Conservation (phyloP, 1,284 basidiomycete species). For the Cryptococcus sp. region DNA sequence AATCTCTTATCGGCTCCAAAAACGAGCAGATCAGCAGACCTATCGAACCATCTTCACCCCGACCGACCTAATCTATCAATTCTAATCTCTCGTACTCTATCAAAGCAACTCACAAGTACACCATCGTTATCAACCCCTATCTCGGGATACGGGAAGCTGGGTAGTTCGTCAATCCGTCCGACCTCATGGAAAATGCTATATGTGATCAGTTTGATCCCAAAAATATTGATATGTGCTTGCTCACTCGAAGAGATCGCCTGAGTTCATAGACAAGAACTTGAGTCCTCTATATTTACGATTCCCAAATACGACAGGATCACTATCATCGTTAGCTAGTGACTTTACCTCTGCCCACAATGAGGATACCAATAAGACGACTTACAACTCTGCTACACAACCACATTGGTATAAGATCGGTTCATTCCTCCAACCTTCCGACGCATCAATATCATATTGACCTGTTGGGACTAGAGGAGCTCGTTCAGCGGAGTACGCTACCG, state of each 20-base stretch:
- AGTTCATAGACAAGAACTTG: conserved; percentile 33
- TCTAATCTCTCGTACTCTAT: neutral
- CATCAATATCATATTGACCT: conserved; percentile 16
- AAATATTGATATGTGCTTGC: conserved; percentile 6
- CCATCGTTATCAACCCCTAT: conserved; percentile 48
- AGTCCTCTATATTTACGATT: conserved; percentile 36
- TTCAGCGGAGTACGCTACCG: no score
- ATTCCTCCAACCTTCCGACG: conserved; percentile 34
- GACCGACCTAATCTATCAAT: conserved; percentile 18
- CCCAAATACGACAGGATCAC: conserved; percentile 26
- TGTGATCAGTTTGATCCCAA: neutral
- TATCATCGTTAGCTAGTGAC: conserved; percentile 1
- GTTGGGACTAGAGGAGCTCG: no score
- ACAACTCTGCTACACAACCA: conserved; percentile 44
- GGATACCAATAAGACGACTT: conserved; percentile 6
- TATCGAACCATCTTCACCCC: conserved; percentile 33
- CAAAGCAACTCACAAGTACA: conserved; percentile 30
- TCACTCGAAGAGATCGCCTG: conserved; percentile 44
- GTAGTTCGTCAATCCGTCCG: conserved; percentile 44
- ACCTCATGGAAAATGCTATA: conserved; percentile 46
- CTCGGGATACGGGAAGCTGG: conserved; percentile 42
- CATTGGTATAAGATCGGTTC: conserved; percentile 42
- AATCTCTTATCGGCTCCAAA: conserved; percentile 34
- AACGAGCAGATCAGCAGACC: conserved; percentile 48
- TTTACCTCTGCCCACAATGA: neutral